Base-by-base conservation (phyloP, 345 rosid genomes). In the Bretschneidera sinensis region DNA sequence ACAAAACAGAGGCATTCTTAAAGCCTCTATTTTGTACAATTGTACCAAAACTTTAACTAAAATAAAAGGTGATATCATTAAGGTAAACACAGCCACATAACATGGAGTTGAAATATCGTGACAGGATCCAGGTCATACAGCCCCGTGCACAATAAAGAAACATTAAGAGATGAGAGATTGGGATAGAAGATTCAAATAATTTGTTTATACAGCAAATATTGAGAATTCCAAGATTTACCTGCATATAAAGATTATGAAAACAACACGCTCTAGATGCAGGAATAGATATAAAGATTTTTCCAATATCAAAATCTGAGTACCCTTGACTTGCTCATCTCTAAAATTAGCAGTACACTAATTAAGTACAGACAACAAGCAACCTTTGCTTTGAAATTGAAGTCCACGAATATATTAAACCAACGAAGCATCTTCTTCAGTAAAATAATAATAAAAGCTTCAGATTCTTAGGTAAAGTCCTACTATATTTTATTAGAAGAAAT, bases 131-230 rank as follows among this genome's bases (percentile, higher is more conserved):
- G 55, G 54, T 64, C 43, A 53, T 11, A 49, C 21, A 14, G 39
- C 65, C 65, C 34, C 19, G 50, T 34, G 49, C 48, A 15, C 33
- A 31, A 31, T 31, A 45, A 47, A 55, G 25, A 55, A 54, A 18
- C 9, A 24, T 21, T 31, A 64, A 47, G 45, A 51, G 43, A 28
- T 8, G 9, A 61, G 31, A 69, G 63, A 65, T 53, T 18, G 71
- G 81, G 76, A 76, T 74, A 76, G 78, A 79, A 79, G 51, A 78
- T 74, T 79, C 77, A 74, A 54, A 76, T 57, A 50, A 20, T 61
- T 74, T 59, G 11, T 72, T 64, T 74, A 74, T 56, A 62, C 61
- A 59, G 48, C 56, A 51, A 60, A 63, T 39, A 31, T 71, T 66
- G 67, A 31, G 31, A 64, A 51, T 63, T 62, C 60, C 80, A 52